Conservation (phyloP, 108 stramenopile genomes). For the Nannochloropsis gaditana region DNA sequence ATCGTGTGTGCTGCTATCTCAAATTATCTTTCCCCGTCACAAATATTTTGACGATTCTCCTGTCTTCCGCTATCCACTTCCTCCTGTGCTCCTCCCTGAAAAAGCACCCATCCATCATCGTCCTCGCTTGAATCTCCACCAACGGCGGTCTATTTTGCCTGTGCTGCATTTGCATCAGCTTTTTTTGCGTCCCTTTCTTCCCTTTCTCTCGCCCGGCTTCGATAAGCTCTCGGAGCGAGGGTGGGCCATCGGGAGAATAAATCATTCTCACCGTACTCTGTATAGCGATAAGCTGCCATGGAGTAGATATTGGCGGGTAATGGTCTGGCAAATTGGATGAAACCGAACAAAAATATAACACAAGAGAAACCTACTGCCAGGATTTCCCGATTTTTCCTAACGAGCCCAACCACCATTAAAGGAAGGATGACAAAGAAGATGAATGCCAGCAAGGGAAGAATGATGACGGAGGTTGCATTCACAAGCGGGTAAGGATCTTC, state of each 20-base stretch:
- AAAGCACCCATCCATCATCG: background rate
- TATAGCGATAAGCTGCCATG: background rate
- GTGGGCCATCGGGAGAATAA: background rate
- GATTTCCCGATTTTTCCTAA: background rate
- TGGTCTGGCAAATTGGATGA: background rate
- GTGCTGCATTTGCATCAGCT: background rate
- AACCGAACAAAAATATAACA: background rate
- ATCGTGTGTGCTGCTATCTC: too few relatives aligned
- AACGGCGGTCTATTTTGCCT: background rate
- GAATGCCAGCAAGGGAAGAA: background rate
- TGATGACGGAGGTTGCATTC: background rate
- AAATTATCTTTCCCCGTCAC: too few relatives aligned
- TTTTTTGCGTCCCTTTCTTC: background rate
- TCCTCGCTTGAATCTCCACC: background rate
- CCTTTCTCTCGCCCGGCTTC: background rate
- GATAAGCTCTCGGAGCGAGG: background rate
- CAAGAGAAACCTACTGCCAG: background rate
- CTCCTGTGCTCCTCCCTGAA: background rate
- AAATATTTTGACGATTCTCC: too few relatives aligned
- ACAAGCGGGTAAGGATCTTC: background rate
- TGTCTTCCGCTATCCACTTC: background rate
- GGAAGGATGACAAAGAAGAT: background rate
- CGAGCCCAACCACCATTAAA: background rate
- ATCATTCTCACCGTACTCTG: background rate
- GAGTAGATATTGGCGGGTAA: background rate